Conservation (phyloP, 495 filamentous ascomycete genomes). For the Mytilinidion resinicola region DNA sequence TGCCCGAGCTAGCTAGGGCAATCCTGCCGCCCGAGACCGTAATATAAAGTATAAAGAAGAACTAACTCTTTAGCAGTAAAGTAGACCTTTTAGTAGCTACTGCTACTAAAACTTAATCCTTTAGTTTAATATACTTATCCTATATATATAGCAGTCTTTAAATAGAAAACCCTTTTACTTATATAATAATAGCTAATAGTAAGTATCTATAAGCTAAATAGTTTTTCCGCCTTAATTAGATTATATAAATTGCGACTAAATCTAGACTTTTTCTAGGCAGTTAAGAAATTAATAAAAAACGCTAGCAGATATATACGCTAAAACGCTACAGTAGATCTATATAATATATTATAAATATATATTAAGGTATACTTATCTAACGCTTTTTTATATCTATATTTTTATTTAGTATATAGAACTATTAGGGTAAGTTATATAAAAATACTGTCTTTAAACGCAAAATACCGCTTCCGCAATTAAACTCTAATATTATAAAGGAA, state of each 20-base stretch:
- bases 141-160: neutral
- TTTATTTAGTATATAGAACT: neutral
- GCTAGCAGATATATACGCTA: too few species aligned
- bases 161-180: neutral
- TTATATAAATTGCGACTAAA: too few species aligned
- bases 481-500: conserved; percentile 8
- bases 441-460: neutral
- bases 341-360: too few species aligned
- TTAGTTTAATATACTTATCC: too few species aligned
- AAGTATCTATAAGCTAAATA: neutral
- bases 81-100: neutral
- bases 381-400: neutral
- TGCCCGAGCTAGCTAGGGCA: too few species aligned
- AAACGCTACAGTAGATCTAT: too few species aligned
- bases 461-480: conserved; percentile 7
- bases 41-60: too few species aligned
- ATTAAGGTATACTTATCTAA: neutral
- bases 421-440: neutral
- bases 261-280: too few species aligned
- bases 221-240: neutral
- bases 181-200: too few species aligned
- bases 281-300: too few species aligned
- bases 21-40: too few species aligned
- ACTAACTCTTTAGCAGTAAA: neutral
- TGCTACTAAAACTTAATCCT: neutral